These are phyloP conservation scores for Leccinum rimulosum DNA, from an alignment of 768 basidiomycete genomes.

Conservation along the genomic window DNA sequence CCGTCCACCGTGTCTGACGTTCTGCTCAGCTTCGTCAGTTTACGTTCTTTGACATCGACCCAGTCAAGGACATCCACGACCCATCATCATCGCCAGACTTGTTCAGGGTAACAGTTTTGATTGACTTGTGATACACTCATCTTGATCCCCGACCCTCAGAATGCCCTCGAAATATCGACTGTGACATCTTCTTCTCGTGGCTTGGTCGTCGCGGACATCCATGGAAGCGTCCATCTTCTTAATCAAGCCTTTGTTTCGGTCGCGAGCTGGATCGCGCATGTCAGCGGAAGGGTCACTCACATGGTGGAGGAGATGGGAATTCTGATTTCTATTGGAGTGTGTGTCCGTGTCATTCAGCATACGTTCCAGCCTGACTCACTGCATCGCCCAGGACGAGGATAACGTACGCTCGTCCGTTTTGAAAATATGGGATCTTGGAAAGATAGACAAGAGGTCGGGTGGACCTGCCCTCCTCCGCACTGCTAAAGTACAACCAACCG, in stretches of 20 bases:
- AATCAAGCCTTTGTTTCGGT: conserved; percentile 69
- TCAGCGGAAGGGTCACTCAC: conserved; percentile 78
- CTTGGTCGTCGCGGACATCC: conserved; percentile 78
- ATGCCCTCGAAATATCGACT: conserved; percentile 71
- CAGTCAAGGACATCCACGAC: conserved; percentile 79
- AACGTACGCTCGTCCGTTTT: conserved; percentile 61
- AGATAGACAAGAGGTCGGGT: conserved; percentile 61
- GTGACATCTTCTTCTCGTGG: conserved; percentile 62
- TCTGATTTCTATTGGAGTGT: conserved; percentile 85
- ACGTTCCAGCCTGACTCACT: conserved; percentile 12
- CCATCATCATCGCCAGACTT: conserved; percentile 71
- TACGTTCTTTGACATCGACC: conserved; percentile 79
- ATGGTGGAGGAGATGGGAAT: conserved; percentile 80
- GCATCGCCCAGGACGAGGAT: conserved; percentile 65
- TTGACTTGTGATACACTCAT: neutral
- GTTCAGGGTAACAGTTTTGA: conserved; percentile 54
- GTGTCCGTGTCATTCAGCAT: conserved; percentile 27
- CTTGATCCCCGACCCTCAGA: conserved; percentile 33
- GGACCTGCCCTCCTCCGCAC: conserved; percentile 68
- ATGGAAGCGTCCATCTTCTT: conserved; percentile 78
- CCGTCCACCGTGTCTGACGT: conserved; percentile 8
- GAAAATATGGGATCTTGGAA: conserved; percentile 88
- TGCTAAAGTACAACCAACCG: conserved; percentile 70
- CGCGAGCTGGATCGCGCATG: conserved; percentile 78
- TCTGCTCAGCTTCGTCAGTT: conserved; percentile 77